These are phyloP conservation scores for Macrocybe gigantea DNA, from an alignment of 768 basidiomycete species.

Conservation along the genomic window DNA sequence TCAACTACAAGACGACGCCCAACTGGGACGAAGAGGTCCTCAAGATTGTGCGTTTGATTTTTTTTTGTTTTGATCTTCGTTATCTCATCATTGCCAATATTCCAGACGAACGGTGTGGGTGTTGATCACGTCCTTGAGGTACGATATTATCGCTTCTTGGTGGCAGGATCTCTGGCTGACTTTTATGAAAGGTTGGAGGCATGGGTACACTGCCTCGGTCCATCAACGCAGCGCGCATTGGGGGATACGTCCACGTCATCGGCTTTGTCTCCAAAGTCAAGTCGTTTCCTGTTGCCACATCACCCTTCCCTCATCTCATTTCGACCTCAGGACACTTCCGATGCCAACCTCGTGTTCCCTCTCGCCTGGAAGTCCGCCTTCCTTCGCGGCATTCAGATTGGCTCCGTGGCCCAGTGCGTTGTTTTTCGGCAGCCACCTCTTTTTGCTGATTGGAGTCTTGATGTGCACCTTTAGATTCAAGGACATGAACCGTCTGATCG, in stretches of 20 bases:
- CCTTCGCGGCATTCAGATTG: constrained; percentile 46
- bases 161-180: constrained; percentile 16
- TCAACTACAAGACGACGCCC: constrained; percentile 53
- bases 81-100: neutral
- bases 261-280: constrained; percentile 37
- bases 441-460: neutral
- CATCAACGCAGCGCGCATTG: constrained; percentile 27
- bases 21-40: constrained; percentile 50
- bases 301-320: neutral
- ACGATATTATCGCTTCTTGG: neutral
- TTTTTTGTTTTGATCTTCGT: neutral
- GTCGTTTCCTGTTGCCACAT: neutral
- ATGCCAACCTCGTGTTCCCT: constrained; percentile 22
- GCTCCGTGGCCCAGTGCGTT: constrained; percentile 45
- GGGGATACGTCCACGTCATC: constrained; percentile 40
- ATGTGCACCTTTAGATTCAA: constrained; percentile 32
- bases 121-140: constrained; percentile 30
- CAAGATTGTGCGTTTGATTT: constrained; percentile 28
- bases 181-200: constrained; percentile 45
- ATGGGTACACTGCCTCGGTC: constrained; percentile 40
- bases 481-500: constrained; percentile 42
- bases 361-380: constrained; percentile 32
- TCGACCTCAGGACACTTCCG: constrained; percentile 14
- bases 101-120: constrained; percentile 26
- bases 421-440: neutral